phyloP scores from a whole-genome alignment of 768 basidiomycete genomes.

The Termitomyces bulborhizus region DNA sequence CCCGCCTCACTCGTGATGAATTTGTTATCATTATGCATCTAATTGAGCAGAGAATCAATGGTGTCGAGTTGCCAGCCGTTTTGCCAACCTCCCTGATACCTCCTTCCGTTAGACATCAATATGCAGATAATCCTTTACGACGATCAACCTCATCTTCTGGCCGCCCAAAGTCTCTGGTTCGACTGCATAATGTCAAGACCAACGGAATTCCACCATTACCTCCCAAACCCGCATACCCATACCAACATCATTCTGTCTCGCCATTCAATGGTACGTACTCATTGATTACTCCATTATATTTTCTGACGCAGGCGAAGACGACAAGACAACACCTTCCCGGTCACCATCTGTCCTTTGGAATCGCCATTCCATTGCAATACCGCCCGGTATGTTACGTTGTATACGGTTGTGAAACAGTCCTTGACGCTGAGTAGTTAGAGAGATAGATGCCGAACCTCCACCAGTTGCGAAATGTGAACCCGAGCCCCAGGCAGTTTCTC shows the following conservation, averaged over 20 bases:
- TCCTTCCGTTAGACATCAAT: constrained; percentile 17
- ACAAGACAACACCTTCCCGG: background rate
- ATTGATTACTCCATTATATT: background rate
- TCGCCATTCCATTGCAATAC: background rate
- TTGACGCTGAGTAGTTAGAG: background rate
- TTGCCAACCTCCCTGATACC: constrained; percentile 28
- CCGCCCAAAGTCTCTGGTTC: background rate
- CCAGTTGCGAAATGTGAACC: background rate
- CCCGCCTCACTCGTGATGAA: constrained; percentile 27
- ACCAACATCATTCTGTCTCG: background rate
- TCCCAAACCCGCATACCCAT: constrained; percentile 11
- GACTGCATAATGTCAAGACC: background rate
- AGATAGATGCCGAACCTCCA: background rate
- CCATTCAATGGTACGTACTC: background rate
- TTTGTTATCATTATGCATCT: constrained; percentile 33
- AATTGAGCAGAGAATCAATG: constrained; percentile 24
- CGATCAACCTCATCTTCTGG: background rate
- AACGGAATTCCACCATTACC: constrained; percentile 2
- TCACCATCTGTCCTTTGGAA: background rate
- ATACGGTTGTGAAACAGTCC: background rate
- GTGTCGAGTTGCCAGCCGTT: constrained; percentile 24
- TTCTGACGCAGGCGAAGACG: background rate
- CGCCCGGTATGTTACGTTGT: background rate
- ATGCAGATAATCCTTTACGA: constrained; percentile 1
- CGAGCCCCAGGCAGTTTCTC: background rate